A percentile compares a stretch with the other conserved stretches of the same genome.
Evolutionary conservation across 805 yeast genomes (phyloP).

Genomic region (Debaryomyces castellii): DNA sequence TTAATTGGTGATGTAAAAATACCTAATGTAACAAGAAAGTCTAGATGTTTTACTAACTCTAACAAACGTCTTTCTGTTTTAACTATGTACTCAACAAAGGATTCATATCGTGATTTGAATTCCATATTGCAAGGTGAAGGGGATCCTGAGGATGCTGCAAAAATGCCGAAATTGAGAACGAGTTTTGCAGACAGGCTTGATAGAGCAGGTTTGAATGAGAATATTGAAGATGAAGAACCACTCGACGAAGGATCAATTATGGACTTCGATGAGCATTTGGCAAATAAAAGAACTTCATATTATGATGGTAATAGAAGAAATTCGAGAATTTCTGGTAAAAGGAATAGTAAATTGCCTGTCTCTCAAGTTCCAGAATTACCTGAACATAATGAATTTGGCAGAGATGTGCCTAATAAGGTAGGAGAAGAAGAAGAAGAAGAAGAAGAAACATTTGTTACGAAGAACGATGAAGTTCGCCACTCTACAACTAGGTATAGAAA

Average conservation of each 20-base stretch:
- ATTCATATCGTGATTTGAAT: constrained; percentile 60
- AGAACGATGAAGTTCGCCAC: constrained; percentile 19
- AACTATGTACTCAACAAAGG: constrained; percentile 67
- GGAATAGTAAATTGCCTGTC: constrained; percentile 20
- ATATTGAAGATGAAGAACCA: constrained; percentile 29
- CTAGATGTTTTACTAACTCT: constrained; percentile 58
- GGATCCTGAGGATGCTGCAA: constrained; percentile 8
- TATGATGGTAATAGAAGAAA: constrained; percentile 28
- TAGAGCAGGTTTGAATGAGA: constrained; percentile 23
- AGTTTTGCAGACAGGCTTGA: constrained; percentile 44
- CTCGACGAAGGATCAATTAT: constrained; percentile 38
- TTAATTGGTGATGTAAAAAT: constrained; percentile 61
- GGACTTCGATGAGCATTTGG: constrained; percentile 41
- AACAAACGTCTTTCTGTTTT: constrained; percentile 71
- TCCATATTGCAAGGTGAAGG: constrained; percentile 27
- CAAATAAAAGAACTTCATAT: constrained; percentile 39
- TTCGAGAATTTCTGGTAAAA: constrained; percentile 20
- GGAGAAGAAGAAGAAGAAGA: constrained; percentile 9
- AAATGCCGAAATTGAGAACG: constrained; percentile 31
- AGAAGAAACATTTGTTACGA: constrained; percentile 45
- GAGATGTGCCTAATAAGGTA: constrained; percentile 4
- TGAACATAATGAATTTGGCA: constrained; percentile 4
- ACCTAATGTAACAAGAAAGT: constrained; percentile 70
- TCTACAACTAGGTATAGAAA: constrained; percentile 13
- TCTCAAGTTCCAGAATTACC: constrained; percentile 32